phyloP scores from a whole-genome alignment of 306 rosid species.

The Fagus sylvatica region DNA sequence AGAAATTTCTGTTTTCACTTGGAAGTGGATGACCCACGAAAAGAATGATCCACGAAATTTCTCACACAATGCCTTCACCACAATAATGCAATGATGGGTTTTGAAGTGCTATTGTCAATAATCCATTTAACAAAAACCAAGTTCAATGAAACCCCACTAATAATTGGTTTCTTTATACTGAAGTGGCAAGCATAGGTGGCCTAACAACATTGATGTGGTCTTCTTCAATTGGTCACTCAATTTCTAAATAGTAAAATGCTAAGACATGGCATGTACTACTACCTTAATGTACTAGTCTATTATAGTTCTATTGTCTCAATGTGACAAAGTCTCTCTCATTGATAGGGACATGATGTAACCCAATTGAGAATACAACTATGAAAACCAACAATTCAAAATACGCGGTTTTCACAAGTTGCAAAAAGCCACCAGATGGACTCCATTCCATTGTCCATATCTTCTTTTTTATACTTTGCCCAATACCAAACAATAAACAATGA shows the following conservation, averaged over 20 bases:
- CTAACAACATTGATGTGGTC: background rate
- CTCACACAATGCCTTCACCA: background rate
- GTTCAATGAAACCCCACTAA: background rate
- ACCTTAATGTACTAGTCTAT: too few relatives aligned
- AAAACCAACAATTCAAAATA: constrained; percentile 11
- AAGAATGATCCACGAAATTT: background rate
- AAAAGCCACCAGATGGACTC: too few relatives aligned
- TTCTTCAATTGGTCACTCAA: background rate
- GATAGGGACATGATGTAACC: background rate
- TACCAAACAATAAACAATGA: too few relatives aligned
- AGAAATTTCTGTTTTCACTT: background rate
- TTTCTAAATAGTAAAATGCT: background rate
- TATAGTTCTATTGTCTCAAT: too few relatives aligned
- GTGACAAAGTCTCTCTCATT: background rate
- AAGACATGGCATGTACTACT: background rate
- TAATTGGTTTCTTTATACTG: background rate
- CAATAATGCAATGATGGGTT: background rate
- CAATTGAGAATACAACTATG: background rate
- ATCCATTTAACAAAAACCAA: too few relatives aligned
- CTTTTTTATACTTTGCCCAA: too few relatives aligned
- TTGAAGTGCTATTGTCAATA: background rate
- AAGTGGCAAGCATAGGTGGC: background rate
- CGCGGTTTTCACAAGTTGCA: constrained; percentile 19
- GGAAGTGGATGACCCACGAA: background rate
- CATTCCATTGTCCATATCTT: too few relatives aligned